phyloP scores from a whole-genome alignment of 495 filamentous ascomycete species.

The Penicillium taxi region DNA sequence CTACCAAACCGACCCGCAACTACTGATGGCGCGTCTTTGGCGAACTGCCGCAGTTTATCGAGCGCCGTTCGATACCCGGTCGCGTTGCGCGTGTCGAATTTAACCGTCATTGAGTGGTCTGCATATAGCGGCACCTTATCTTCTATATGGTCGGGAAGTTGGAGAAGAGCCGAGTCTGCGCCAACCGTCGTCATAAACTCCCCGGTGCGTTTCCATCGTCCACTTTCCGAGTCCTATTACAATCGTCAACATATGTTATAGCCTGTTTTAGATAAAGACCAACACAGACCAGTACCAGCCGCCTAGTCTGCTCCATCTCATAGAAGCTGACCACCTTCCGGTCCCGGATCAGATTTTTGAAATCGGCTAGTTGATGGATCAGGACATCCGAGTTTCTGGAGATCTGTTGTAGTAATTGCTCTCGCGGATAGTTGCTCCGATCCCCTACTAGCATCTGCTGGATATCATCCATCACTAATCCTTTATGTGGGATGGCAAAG shows the following conservation, averaged over 20 bases:
- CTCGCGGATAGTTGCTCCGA: constrained; percentile 18
- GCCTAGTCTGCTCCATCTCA: constrained; percentile 22
- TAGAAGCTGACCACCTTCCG: constrained; percentile 26
- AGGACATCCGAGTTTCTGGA: constrained; percentile 15
- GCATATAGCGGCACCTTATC: constrained; percentile 11
- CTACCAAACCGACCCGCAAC: constrained; percentile 9
- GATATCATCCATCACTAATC: constrained; percentile 25
- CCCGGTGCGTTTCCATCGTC: constrained; percentile 13
- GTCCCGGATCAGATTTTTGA: constrained; percentile 23
- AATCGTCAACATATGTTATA: constrained; percentile 7
- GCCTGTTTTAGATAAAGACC: constrained; percentile 1
- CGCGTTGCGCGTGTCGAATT: constrained; percentile 11
- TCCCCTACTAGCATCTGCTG: constrained; percentile 19
- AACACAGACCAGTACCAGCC: constrained; percentile 8
- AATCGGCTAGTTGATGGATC: constrained; percentile 11
- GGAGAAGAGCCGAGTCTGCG: constrained; percentile 11
- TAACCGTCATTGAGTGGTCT: constrained; percentile 9
- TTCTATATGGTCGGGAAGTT: constrained; percentile 10
- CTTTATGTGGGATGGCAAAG: constrained; percentile 27
- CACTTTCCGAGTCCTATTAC: constrained; percentile 12
- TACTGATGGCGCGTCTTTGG: constrained; percentile 9
- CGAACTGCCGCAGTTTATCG: constrained; percentile 7
- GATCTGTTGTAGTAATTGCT: constrained; percentile 12
- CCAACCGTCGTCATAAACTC: constrained; percentile 10
- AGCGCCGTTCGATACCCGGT: constrained; percentile 11